Evolutionary conservation across 495 filamentous ascomycete genomes (phyloP).

Genomic region (Aspergillus cavernicola): DNA sequence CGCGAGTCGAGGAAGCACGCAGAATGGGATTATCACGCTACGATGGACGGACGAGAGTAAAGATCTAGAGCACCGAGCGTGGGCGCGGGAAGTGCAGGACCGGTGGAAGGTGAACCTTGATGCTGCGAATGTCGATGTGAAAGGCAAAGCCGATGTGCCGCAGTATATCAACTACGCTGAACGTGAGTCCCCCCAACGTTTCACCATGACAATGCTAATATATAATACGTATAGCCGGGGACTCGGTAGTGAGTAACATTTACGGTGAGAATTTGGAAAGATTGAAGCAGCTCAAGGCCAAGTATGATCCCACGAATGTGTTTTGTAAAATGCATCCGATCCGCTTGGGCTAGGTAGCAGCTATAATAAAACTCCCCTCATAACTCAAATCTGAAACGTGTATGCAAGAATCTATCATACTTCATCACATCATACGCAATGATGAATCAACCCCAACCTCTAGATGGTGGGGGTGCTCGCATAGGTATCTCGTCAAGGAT

Average conservation of each 20-base stretch:
- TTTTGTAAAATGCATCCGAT: constrained; percentile 45
- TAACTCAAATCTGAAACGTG: too few species aligned
- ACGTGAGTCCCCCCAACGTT: constrained; percentile 25
- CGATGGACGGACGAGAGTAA: constrained; percentile 28
- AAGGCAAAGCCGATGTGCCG: constrained; percentile 20
- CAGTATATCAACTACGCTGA: constrained; percentile 44
- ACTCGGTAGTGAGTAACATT: constrained; percentile 32
- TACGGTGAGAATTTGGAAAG: constrained; percentile 45
- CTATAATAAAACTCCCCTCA: too few species aligned
- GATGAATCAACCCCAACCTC: too few species aligned
- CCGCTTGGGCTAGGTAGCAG: not conserved
- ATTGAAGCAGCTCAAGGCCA: constrained; percentile 44
- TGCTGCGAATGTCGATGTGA: constrained; percentile 3
- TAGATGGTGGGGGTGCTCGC: too few species aligned
- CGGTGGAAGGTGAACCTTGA: constrained; percentile 29
- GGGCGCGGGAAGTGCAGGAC: constrained; percentile 27
- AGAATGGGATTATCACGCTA: constrained; percentile 30
- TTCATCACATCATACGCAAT: too few species aligned
- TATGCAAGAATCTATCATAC: too few species aligned
- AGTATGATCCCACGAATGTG: constrained; percentile 54
- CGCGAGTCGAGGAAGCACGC: constrained; percentile 11
- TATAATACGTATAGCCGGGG: constrained; percentile 24
- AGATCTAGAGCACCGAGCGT: constrained; percentile 28
- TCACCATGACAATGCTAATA: too few species aligned
- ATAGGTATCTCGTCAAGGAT: too few species aligned